Conservation (phyloP, 2,329 filamentous ascomycete species). For the Trichoderma sp. region DNA sequence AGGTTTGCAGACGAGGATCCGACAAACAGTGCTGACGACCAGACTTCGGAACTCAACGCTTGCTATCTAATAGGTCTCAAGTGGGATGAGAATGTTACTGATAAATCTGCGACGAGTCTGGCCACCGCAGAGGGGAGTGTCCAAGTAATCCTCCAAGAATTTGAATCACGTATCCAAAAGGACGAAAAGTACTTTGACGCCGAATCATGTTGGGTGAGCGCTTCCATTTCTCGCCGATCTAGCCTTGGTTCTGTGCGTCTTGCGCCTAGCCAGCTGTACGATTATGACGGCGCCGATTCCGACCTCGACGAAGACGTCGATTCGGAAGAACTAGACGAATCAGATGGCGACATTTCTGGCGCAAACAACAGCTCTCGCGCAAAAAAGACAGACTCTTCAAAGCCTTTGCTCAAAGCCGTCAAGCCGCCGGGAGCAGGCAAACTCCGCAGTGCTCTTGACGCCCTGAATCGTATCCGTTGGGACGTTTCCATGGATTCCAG, state of each 20-base stretch:
- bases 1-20: constrained; percentile 52
- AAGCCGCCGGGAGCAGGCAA: constrained; percentile 47
- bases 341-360: constrained; percentile 40
- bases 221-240: constrained; percentile 43
- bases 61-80: constrained; percentile 65
- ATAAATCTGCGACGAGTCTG: constrained; percentile 45
- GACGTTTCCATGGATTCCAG: constrained; percentile 56
- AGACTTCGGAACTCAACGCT: constrained; percentile 56
- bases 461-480: constrained; percentile 64
- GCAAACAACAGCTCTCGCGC: not conserved
- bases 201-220: constrained; percentile 54
- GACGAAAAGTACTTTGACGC: constrained; percentile 55
- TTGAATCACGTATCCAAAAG: constrained; percentile 52
- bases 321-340: constrained; percentile 41
- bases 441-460: constrained; percentile 61
- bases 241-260: constrained; percentile 50
- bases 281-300: constrained; percentile 44
- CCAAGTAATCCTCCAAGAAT: constrained; percentile 49
- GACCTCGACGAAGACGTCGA: constrained; percentile 49
- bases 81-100: constrained; percentile 35
- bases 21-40: constrained; percentile 34
- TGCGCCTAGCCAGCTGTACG: constrained; percentile 55
- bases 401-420: not conserved
- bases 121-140: constrained; percentile 50
- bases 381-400: not conserved